Base-by-base conservation (phyloP, 2,329 filamentous ascomycete genomes). In the Aspergillus candidus region DNA sequence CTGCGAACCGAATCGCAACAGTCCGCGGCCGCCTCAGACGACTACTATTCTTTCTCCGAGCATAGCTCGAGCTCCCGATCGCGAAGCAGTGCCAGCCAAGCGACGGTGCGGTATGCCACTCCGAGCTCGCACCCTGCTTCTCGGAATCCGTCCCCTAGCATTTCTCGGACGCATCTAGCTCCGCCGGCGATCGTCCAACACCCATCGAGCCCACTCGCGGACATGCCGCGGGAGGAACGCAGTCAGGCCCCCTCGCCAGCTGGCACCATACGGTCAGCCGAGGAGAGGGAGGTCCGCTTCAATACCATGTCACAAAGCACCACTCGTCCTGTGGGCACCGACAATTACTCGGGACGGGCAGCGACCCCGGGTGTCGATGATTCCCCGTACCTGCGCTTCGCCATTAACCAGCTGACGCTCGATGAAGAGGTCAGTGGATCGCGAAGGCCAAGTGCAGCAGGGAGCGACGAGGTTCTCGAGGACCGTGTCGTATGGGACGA, bases 301-400 rank as follows among this genome's bases (percentile, higher is more conserved):
- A 59, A 51, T 41, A 50, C 50, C 29, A 52, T 47, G 22, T 56
- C 56, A 8, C 53, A 62, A 31, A 54, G 51, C 27, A 54, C 54
- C 32, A 55, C 50, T 44, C 53, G 57, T n/a, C 57, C 48, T 35
- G 48, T 55, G 5, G 53, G 59, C 5, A 51, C 49, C 14, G 61
- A 62, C 33, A 52, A 44, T 34, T 57, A 63, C 52, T 52, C 56
- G 35, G 53, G 63, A 12, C 70, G 70, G 40, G 69, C 73, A 11
- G 72, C 75, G 3, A 91, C 87, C 0, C 89, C 89, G 0, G 87
- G 84, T 8, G 73, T 88, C 32, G 89, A 95, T 58, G 86, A 94
- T 59, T 85, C 82, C 7, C 89, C 88, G 0, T 94, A 90, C 65
- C 87, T 96, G 51, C 85, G 85, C 51, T 94, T 93, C 63, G 90